Conservation (phyloP, 192 early-diverging fungal genomes). For the Coemansia sp. region DNA sequence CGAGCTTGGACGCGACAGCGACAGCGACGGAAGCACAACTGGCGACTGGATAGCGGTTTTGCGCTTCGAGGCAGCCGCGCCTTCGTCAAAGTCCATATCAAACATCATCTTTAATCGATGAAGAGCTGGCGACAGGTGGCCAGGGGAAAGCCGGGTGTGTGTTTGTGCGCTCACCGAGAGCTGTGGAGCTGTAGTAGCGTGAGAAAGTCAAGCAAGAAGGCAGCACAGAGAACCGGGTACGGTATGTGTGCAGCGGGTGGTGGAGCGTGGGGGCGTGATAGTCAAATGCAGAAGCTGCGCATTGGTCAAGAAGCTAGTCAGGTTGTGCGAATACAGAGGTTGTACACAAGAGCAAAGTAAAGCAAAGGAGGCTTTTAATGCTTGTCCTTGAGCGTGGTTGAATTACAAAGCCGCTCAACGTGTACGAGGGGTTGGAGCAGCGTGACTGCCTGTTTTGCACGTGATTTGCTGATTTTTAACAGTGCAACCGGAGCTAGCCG, state of each 20-base stretch:
- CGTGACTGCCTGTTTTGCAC: background rate
- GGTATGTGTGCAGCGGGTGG: background rate
- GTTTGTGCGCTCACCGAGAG: slow-evolving; percentile 8
- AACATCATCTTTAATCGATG: slow-evolving; percentile 34
- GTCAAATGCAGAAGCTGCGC: slow-evolving; percentile 25
- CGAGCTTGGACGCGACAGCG: slow-evolving; percentile 36
- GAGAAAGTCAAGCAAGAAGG: slow-evolving; percentile 25
- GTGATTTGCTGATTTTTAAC: background rate
- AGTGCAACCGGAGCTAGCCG: background rate
- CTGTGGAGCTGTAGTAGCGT: slow-evolving; percentile 19
- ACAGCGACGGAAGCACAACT: slow-evolving; percentile 31
- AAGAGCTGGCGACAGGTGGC: background rate
- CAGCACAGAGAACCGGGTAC: slow-evolving; percentile 3
- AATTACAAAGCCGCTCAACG: too few relatives aligned
- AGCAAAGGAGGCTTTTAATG: background rate
- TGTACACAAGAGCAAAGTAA: background rate
- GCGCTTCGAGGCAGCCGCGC: background rate
- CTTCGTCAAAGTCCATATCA: slow-evolving; percentile 47
- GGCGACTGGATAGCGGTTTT: slow-evolving; percentile 12
- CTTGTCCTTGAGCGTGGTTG: background rate
- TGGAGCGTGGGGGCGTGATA: slow-evolving; percentile 23
- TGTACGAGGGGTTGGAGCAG: too few relatives aligned
- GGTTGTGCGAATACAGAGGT: background rate
- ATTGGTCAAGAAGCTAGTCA: slow-evolving; percentile 9
- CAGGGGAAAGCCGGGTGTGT: background rate